Base-by-base conservation (phyloP, 176 grass and related monocot genomes). In the Themeda triandra region DNA sequence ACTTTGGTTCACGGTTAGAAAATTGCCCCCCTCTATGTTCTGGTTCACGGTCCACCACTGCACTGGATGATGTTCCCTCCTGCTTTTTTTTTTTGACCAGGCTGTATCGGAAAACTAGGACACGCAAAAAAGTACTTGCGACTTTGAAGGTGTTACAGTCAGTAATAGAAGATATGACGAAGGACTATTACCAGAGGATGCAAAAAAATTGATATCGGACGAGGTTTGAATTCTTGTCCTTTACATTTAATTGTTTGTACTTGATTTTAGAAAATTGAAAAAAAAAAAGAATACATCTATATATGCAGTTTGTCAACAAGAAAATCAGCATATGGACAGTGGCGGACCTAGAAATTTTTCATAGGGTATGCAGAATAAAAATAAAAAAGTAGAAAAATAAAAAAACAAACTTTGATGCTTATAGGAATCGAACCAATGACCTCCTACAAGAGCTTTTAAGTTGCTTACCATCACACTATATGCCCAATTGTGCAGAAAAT, bases 121-220 rank as follows among this genome's bases (percentile, higher is more conserved):
- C 92, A 81, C 92, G 96, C 69, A 98, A 95, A 86, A 95, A 90
- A 70, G 91, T 98, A 44, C 73, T 95, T 83, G 93, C 96, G 66
- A 98, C 96, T 58, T 76, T 98, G 60, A 98, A 91, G 78, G 91
- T 95, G 44, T 73, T 98, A 71, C 90, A 93, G 65, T 90, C 91
- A 51, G 96, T 98, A 78, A 88, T 98, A 44, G 90, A 90, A 83
- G 96, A 95, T 27, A 64, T 95, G 31, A 95, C 91, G 13, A 95
- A 73, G 70, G 96, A 58, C 87, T 95, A 62, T 84, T 93, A 73
- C 91, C 96, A 14, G 93, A 95, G 82, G 91, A 91, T 67, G 85
- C 91, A 53, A 84, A 88, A 30, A 95, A 92, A 24, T 89, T 98
- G 71, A 98, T 98, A 82, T 93, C 93, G 68, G 93, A 92, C 68